phyloP scores from a whole-genome alignment of 78 protist species.

The Dictyostelium brefeldianum region DNA sequence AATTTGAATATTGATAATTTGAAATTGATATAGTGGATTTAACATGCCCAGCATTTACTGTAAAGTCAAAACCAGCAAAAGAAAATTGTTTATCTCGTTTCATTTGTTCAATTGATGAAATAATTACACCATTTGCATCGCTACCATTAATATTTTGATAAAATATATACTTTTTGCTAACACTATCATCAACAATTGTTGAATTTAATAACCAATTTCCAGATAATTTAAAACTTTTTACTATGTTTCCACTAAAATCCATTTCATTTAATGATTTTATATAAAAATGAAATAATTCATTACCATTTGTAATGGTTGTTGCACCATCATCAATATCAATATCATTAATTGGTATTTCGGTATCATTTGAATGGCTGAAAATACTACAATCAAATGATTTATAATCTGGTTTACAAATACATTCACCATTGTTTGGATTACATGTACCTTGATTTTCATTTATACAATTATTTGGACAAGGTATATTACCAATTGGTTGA shows the following conservation, averaged over 20 bases:
- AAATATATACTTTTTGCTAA: background rate
- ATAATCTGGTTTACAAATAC: background rate
- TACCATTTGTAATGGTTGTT: background rate
- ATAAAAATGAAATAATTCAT: background rate
- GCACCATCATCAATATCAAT: background rate
- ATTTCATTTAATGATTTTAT: background rate
- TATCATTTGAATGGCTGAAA: no score
- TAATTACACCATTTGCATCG: background rate
- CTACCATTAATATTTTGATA: background rate
- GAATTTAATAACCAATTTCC: no score
- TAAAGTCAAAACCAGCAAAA: constrained; percentile 1
- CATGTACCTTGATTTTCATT: background rate
- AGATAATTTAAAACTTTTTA: background rate
- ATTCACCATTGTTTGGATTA: background rate
- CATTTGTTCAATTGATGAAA: background rate
- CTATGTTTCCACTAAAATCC: background rate
- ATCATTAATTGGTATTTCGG: background rate
- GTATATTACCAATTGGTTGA: no score
- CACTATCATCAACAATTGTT: background rate
- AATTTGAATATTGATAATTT: background rate
- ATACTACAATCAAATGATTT: background rate
- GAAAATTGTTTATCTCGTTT: background rate
- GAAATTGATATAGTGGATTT: background rate
- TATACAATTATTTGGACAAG: background rate
- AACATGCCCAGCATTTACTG: background rate